Evolutionary conservation across 768 basidiomycete species (phyloP).

Genomic region (Phallus indusiatus): DNA sequence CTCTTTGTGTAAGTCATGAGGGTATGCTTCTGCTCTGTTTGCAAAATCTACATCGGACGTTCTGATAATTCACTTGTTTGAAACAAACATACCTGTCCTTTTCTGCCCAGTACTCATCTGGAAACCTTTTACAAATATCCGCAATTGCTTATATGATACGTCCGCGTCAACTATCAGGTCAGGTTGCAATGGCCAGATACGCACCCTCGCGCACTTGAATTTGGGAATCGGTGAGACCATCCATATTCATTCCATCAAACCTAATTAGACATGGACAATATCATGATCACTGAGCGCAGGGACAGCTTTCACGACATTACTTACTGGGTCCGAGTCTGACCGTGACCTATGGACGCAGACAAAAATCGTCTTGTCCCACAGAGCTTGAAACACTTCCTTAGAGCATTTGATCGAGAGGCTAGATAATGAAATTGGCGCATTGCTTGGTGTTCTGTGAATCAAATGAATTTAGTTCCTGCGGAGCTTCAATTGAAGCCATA

Average conservation of each 20-base stretch:
- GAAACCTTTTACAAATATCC: conserved; percentile 11
- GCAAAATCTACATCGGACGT: neutral
- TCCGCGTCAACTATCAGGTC: neutral
- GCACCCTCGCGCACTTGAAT: conserved; percentile 7
- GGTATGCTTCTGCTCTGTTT: conserved; percentile 7
- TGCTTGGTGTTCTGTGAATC: no score
- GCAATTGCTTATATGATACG: neutral
- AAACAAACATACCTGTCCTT: conserved; percentile 9
- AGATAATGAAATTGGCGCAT: no score
- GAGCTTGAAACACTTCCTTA: no score
- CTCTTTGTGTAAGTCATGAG: conserved; percentile 11
- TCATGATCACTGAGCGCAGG: no score
- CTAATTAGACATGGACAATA: neutral
- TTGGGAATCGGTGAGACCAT: conserved; percentile 8
- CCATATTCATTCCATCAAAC: conserved; percentile 3
- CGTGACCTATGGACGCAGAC: no score
- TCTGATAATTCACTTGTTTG: neutral
- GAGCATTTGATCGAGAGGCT: no score
- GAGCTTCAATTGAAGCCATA: no score
- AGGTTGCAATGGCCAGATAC: neutral
- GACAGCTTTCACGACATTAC: no score
- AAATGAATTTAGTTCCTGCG: no score
- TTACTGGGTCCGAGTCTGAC: no score
- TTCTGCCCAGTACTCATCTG: conserved; percentile 13
- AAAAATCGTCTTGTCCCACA: no score